Base-by-base conservation (phyloP, 148 eudicot genomes). In the Amaranthus cruentus region DNA sequence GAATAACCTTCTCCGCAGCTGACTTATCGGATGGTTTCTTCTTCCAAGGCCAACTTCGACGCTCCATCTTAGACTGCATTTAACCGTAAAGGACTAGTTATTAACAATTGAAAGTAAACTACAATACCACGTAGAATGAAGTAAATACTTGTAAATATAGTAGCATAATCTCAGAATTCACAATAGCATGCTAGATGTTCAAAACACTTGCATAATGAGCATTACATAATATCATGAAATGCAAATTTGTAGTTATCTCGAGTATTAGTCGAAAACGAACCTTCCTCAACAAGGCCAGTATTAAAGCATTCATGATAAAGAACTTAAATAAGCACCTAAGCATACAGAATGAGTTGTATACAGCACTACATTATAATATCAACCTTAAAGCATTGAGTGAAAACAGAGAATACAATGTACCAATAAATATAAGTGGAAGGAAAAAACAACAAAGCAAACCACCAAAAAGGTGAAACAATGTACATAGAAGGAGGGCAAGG, bases 11-110 rank as follows among this genome's bases (percentile, higher is more conserved):
- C 77, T 89, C 98, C 21, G 86, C 81, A 47, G 78, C 88, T 21
- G 85, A 81, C 80, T 91, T 95, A 60, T 91, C 96, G 58, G 96
- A 87, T 70, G 97, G 87, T 78, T 91, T 95, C 69, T 88, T 95
- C 90, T 91, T 95, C 98, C 98, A 95, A 6, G 96, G 98, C 98
- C 98, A 95, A 84, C 92, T 86, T 74, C 96, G 85, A 61, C 85
- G 85, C 52, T 95, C 98, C 98, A 95, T 95, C 71, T 78, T 76
- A 69, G 68, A 63, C 85, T 84, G 77, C 60, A 74, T 11, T 59
- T 66, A 55, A 57, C 12, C 62, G 54, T 62, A 68, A 7, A 67
- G 50, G 18, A 13, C 43, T 49, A 43, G 42, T 54, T 42, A 84
- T 67, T 14, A 75, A 61, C 7, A 48, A 1, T 28, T 28, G 38